phyloP scores from a whole-genome alignment of 371 early-diverging fungal species.

The Saksenaea vasiformis region DNA sequence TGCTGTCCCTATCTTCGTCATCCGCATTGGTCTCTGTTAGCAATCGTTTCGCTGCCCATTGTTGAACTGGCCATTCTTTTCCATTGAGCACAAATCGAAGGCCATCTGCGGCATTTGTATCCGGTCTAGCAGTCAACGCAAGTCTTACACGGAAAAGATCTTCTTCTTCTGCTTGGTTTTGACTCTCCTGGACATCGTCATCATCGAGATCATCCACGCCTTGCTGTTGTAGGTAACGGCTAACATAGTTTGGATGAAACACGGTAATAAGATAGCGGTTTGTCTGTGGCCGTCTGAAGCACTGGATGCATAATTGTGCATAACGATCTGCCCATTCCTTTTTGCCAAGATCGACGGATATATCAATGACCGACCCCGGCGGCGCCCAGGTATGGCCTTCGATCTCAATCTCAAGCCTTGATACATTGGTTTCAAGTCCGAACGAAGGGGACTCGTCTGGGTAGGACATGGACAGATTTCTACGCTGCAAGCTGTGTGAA shows the following conservation, averaged over 20 bases:
- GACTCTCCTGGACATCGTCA: background rate
- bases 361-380: conserved; percentile 1
- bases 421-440: background rate
- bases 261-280: conserved; percentile 21
- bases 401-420: conserved; percentile 14
- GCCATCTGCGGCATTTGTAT: background rate
- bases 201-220: background rate
- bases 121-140: background rate
- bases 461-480: conserved; percentile 10
- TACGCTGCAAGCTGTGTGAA: conserved; percentile 13
- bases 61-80: conserved; percentile 38
- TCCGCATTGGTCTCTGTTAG: background rate
- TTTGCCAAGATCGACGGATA: conserved; percentile 1
- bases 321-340: conserved; percentile 25
- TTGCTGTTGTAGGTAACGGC: conserved; percentile 22
- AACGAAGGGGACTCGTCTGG: conserved; percentile 11
- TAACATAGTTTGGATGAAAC: conserved; percentile 26
- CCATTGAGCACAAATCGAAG: conserved; percentile 27
- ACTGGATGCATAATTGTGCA: conserved; percentile 38
- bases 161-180: background rate
- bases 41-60: conserved; percentile 7
- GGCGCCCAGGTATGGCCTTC: conserved; percentile 13
- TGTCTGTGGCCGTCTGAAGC: conserved; percentile 15
- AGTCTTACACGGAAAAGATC: conserved; percentile 4
- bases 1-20: background rate